These are phyloP conservation scores for Erysimum cheiri DNA, from an alignment of 441 rosid species.

Conservation along the genomic window DNA sequence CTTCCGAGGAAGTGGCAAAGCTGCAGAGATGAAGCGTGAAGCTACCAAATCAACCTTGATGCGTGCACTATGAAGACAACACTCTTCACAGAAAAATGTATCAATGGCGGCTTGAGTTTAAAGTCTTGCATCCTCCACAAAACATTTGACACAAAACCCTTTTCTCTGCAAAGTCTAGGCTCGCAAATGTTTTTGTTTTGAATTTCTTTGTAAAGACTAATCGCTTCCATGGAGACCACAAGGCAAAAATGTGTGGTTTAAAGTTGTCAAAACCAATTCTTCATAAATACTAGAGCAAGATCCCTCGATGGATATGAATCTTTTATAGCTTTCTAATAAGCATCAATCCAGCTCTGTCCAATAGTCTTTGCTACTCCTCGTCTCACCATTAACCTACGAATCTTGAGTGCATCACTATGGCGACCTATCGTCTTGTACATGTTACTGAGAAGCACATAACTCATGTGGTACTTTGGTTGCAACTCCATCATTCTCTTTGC, in stretches of 20 bases:
- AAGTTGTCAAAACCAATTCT: constrained; percentile 26
- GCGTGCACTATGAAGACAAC: constrained; percentile 63
- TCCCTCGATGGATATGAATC: neutral
- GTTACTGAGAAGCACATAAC: constrained; percentile 80
- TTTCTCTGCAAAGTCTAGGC: constrained; percentile 26
- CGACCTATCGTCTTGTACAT: constrained; percentile 71
- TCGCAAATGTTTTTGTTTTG: constrained; percentile 9
- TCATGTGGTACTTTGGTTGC: constrained; percentile 71
- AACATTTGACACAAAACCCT: constrained; percentile 8
- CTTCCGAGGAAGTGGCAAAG: constrained; percentile 97
- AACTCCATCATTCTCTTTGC: constrained; percentile 73
- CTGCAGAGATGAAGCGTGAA: constrained; percentile 85
- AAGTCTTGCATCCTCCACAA: constrained; percentile 24
- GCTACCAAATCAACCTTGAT: constrained; percentile 71
- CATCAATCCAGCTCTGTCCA: constrained; percentile 78
- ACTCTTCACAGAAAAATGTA: constrained; percentile 16
- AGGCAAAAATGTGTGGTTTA: constrained; percentile 36
- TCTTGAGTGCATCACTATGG: constrained; percentile 72
- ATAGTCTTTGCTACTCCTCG: constrained; percentile 66
- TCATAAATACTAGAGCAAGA: constrained; percentile 29
- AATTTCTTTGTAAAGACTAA: constrained; percentile 31
- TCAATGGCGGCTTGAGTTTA: constrained; percentile 26
- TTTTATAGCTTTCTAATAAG: constrained; percentile 33
- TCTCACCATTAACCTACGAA: constrained; percentile 66
- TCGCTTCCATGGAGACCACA: constrained; percentile 23